Percentiles rank a stretch among this genome's conserved stretches.
phyloP scores from a whole-genome alignment of 2,329 filamentous ascomycete species.

The Trichoderma hamatum region DNA sequence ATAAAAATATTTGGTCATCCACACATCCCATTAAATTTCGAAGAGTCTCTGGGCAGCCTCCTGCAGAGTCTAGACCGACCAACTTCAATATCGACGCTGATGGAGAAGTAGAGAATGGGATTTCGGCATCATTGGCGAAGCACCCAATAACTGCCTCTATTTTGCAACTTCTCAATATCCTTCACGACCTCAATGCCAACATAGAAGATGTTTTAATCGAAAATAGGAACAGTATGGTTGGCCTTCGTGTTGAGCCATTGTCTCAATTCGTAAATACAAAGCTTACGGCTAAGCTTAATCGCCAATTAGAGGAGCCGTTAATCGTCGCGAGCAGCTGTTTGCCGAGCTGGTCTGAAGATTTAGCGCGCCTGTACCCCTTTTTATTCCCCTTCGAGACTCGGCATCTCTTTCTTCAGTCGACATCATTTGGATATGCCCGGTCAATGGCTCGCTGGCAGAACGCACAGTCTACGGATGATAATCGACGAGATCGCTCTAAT shows the following conservation, averaged over 20 bases:
- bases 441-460: constrained; percentile 99
- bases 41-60: constrained; percentile 79
- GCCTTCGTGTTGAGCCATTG: constrained; percentile 77
- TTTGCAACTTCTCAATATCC: constrained; percentile 80
- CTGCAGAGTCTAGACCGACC: constrained; percentile 69
- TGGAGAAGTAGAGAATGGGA: constrained; percentile 59
- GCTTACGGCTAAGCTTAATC: constrained; percentile 94
- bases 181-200: constrained; percentile 91
- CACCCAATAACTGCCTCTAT: constrained; percentile 86
- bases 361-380: constrained; percentile 92
- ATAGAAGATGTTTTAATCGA: constrained; percentile 87
- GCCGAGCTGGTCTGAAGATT: constrained; percentile 92
- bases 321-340: constrained; percentile 97
- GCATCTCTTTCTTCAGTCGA: constrained; percentile 95
- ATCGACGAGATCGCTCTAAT: constrained; percentile 80
- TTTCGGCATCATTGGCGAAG: constrained; percentile 80
- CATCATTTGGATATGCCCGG: constrained; percentile 94
- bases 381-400: constrained; percentile 97
- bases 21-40: constrained; percentile 92
- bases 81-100: constrained; percentile 51
- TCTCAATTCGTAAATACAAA: constrained; percentile 99
- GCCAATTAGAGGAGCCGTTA: constrained; percentile 92
- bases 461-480: constrained; percentile 79
- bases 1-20: constrained; percentile 83
- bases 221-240: constrained; percentile 66